A percentile compares a stretch with the other conserved stretches of the same genome.
Conservation (phyloP, 2,329 filamentous ascomycete genomes). For the Colletotrichum sp. region DNA sequence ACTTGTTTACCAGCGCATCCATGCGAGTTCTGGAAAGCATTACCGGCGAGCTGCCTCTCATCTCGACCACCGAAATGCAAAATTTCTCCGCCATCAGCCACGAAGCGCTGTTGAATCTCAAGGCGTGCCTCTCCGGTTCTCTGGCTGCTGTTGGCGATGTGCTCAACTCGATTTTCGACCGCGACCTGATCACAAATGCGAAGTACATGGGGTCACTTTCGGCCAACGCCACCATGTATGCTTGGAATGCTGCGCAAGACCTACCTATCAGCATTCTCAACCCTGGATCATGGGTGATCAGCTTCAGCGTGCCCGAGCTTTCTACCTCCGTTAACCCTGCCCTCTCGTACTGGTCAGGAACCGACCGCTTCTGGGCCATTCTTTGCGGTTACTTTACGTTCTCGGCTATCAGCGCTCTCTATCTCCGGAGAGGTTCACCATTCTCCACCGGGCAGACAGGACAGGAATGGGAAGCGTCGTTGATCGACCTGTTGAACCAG, state of each 20-base stretch:
- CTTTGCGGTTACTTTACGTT: constrained; percentile 81
- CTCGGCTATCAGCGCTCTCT: constrained; percentile 75
- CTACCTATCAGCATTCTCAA: constrained; percentile 43
- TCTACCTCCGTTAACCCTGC: constrained; percentile 53
- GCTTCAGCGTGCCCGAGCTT: constrained; percentile 49
- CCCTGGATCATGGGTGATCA: constrained; percentile 64
- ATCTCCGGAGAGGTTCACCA: constrained; percentile 75
- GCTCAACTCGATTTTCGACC: constrained; percentile 49
- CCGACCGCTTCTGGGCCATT: constrained; percentile 74
- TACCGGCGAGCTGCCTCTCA: constrained; percentile 53
- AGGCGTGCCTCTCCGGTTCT: constrained; percentile 52
- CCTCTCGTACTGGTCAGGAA: constrained; percentile 70
- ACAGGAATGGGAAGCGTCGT: constrained; percentile 73
- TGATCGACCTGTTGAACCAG: constrained; percentile 87
- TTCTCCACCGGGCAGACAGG: constrained; percentile 63
- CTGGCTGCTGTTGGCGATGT: constrained; percentile 42
- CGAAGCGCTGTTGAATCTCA: constrained; percentile 67
- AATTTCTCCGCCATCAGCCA: constrained; percentile 81
- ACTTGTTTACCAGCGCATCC: constrained; percentile 45
- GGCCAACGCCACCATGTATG: constrained; percentile 21
- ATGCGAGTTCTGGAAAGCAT: constrained; percentile 56
- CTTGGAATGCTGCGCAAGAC: constrained; percentile 30
- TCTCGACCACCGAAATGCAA: constrained; percentile 67
- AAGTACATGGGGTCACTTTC: constrained; percentile 22
- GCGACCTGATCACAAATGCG: constrained; percentile 42